Percentiles rank a stretch among this genome's conserved stretches.
Evolutionary conservation across 441 rosid genomes (phyloP).

Genomic region (Jatropha multifida): DNA sequence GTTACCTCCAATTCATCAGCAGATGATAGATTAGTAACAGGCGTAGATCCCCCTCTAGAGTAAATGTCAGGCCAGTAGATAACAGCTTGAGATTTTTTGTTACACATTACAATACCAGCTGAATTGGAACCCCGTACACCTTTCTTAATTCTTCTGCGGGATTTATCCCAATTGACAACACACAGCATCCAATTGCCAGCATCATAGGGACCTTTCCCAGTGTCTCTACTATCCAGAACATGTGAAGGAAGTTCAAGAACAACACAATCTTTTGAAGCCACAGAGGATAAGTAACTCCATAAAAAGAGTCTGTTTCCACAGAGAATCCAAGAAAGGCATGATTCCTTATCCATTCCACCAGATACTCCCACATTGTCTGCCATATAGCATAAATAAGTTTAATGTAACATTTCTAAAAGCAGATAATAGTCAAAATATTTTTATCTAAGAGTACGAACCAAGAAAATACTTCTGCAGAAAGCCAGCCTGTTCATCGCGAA

Average conservation of each 20-base stretch:
- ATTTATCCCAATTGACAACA: constrained; percentile 61
- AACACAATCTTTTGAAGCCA: constrained; percentile 51
- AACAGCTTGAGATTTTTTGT: constrained; percentile 57
- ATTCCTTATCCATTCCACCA: constrained; percentile 84
- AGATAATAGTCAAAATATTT: not conserved
- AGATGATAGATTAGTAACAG: constrained; percentile 42
- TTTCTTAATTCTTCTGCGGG: constrained; percentile 33
- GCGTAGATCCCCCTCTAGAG: constrained; percentile 42
- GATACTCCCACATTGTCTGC: constrained; percentile 54
- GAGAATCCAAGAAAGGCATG: constrained; percentile 79
- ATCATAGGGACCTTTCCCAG: constrained; percentile 29
- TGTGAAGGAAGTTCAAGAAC: constrained; percentile 62
- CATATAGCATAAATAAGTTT: constrained; percentile 17
- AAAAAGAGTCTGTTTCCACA: constrained; percentile 65
- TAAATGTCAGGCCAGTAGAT: constrained; percentile 77
- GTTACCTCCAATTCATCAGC: constrained; percentile 41
- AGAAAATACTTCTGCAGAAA: constrained; percentile 47
- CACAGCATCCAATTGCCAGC: constrained; percentile 59
- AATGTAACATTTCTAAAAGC: constrained; percentile 9
- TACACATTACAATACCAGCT: constrained; percentile 64
- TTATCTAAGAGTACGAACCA: constrained; percentile 45
- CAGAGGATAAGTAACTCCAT: constrained; percentile 67
- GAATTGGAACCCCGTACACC: constrained; percentile 36
- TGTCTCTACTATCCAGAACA: constrained; percentile 34
- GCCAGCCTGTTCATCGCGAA: constrained; percentile 70